Conservation (phyloP, 2,329 filamentous ascomycete species). For the Phaeophleospora eucalypticola region DNA sequence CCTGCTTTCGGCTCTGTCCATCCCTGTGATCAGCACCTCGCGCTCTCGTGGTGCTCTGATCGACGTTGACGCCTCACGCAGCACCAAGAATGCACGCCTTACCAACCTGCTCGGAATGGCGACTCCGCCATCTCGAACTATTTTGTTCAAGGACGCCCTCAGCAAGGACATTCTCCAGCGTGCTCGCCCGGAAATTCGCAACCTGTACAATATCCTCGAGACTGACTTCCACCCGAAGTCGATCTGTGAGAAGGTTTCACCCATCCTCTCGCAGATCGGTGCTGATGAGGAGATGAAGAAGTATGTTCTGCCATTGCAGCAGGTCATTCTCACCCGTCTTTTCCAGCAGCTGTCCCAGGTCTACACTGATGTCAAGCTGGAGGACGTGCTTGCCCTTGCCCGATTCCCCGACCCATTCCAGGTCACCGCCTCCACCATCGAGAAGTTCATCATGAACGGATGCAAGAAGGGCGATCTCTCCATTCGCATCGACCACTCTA, state of each 20-base stretch:
- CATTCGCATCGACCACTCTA: conserved; percentile 92
- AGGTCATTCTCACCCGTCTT: conserved; percentile 94
- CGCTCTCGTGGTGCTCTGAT: conserved; percentile 92
- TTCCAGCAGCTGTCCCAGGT: conserved; percentile 99
- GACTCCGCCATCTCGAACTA: conserved; percentile 79
- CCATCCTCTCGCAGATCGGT: conserved; percentile 89
- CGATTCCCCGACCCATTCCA: conserved; percentile 96
- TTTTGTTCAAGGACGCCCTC: conserved; percentile 91
- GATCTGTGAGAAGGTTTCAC: conserved; percentile 98
- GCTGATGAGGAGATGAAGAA: conserved; percentile 94
- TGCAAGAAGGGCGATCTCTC: conserved; percentile 99
- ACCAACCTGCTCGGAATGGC: conserved; percentile 95
- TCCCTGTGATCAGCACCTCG: conserved; percentile 97
- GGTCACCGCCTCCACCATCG: conserved; percentile 82
- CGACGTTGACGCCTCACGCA: conserved; percentile 92
- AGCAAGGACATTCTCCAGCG: conserved; percentile 93
- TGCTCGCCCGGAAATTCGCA: conserved; percentile 87
- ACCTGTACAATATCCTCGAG: conserved; percentile 97
- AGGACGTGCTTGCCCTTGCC: conserved; percentile 88
- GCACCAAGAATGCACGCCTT: conserved; percentile 97
- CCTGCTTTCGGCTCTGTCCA: conserved; percentile 89
- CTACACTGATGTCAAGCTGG: conserved; percentile 94
- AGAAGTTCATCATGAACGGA: conserved; percentile 99
- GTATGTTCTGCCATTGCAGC: conserved; percentile 91
- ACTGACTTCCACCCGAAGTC: conserved; percentile 98